Conservation (phyloP, 306 rosid species). For the Gynostemma pentaphyllum region DNA sequence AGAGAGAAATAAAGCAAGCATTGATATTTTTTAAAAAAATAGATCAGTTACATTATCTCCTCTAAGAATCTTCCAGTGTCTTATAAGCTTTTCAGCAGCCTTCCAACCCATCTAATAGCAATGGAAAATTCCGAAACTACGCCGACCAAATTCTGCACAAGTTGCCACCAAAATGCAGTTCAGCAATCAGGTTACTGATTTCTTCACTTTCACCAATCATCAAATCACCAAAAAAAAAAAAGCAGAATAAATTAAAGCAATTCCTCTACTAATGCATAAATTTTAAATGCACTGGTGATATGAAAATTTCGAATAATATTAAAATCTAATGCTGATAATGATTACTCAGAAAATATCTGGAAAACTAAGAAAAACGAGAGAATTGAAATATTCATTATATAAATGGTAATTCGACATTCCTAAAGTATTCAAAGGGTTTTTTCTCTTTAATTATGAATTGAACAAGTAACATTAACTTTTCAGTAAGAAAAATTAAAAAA, state of each 20-base stretch:
- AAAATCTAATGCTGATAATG: background rate
- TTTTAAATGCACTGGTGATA: background rate
- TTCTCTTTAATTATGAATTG: background rate
- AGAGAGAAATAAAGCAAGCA: background rate
- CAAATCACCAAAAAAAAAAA: background rate
- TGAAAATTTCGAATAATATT: background rate
- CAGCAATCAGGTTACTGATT: background rate
- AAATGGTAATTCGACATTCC: background rate
- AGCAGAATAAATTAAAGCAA: background rate
- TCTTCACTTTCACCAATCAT: background rate
- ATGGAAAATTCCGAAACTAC: background rate
- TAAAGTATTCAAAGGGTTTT: background rate
- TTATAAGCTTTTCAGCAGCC: conserved; percentile 88
- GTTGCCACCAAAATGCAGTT: background rate
- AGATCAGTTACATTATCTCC: conserved; percentile 67
- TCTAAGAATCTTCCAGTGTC: conserved; percentile 81
- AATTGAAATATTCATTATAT: background rate
- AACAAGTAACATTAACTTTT: background rate
- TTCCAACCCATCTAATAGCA: conserved; percentile 72
- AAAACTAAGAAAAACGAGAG: background rate
- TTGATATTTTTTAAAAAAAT: background rate
- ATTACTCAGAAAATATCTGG: background rate
- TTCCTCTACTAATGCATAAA: background rate
- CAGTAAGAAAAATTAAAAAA: background rate
- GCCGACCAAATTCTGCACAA: background rate